Base-by-base conservation (phyloP, 768 basidiomycete species). In the Rhizopogon roseolus region DNA sequence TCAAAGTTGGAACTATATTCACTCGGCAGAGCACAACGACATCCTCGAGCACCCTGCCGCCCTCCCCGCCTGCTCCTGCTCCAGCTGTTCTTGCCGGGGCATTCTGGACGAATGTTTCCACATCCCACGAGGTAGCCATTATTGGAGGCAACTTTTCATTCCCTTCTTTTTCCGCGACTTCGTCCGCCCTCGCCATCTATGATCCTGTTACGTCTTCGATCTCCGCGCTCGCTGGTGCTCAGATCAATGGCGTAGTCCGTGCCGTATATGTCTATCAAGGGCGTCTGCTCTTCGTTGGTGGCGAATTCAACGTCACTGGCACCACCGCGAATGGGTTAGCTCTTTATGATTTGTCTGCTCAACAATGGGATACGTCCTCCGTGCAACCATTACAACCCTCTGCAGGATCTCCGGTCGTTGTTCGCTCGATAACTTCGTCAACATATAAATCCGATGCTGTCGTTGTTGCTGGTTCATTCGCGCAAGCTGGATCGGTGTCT, bases 141-240 rank as follows among this genome's bases (percentile, higher is more conserved):
- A 74, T 98, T 45, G 96, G 94, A 32, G 96, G 96, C 36, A 93
- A 94, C 67, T 99, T 98, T 66, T 81, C 88, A 1, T 85, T 85
- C 64, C 55, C 74, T 6, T 57, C 72, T 38, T 70, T 75, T 4
- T 71, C 76, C 1, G 57, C 68, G 16, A 63, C 64, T 2, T 76
- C 82, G 2, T 73, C 78, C 56, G 83, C 78, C 29, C 64, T 96
- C 19, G 90, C 82, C 1, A 69, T 93, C 32, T 97, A 96, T 64
- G 78, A 93, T 64, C 68, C 79, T 3, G 63, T 70, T 6, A 70
- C 79, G 4, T 75, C 71, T 1, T 72, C 71, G 6, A 68, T 88
- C 22, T 71, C 73, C 34, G 77, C 82, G 1, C 73, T 95, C 16
- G 64, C 71, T 17, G 89, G 90, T 4, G 63, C 77, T 29, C 80